phyloP scores from a whole-genome alignment of 2,329 filamentous ascomycete species.

The Didymellaceae sp. region DNA sequence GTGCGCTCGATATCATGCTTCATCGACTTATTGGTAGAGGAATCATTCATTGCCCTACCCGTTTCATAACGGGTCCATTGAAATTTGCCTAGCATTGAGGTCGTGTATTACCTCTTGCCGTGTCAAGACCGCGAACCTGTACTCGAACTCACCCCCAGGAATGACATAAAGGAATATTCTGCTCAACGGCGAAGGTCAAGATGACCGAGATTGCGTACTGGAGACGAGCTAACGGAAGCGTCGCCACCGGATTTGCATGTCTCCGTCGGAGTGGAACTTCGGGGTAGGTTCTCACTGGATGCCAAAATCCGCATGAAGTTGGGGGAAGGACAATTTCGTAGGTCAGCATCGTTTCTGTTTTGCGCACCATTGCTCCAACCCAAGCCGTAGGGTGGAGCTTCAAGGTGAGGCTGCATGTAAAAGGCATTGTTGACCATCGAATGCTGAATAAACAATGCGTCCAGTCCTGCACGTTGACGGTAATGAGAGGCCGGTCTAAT shows the following conservation, averaged over 20 bases:
- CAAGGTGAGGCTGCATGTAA: conserved; percentile 6
- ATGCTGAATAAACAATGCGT: background rate
- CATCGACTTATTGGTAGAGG: no score
- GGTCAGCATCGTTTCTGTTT: background rate
- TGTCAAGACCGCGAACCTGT: background rate
- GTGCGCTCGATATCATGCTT: no score
- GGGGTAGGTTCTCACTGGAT: conserved; percentile 15
- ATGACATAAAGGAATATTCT: no score
- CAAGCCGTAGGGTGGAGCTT: conserved; percentile 22
- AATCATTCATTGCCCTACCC: no score
- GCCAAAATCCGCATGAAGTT: conserved; percentile 17
- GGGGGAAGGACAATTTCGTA: background rate
- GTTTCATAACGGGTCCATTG: no score
- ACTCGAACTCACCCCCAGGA: background rate
- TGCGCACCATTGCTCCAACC: conserved; percentile 14
- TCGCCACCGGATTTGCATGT: background rate
- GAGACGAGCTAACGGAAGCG: background rate
- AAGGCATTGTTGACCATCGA: conserved; percentile 16
- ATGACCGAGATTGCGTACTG: background rate
- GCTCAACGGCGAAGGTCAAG: conserved; percentile 6
- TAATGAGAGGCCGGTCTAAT: conserved; percentile 27
- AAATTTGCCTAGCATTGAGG: no score
- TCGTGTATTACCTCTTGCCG: no score
- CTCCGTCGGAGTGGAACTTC: background rate
- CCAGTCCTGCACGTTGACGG: background rate